Evolutionary conservation across 192 early-diverging fungal species (phyloP).

Genomic region (Podila verticillata): DNA sequence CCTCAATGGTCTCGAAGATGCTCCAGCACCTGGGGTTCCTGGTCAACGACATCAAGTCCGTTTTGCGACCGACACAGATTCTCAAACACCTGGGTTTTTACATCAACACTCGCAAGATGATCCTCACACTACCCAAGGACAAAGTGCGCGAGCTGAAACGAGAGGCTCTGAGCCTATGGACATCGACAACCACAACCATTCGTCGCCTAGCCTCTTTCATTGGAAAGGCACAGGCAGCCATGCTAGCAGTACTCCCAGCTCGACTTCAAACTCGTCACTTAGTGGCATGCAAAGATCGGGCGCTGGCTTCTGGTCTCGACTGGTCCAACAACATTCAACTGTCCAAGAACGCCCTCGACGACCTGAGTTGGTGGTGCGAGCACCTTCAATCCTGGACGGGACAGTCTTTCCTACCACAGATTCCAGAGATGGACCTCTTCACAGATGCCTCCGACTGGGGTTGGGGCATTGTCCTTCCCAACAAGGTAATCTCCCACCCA

Average conservation of each 20-base stretch:
- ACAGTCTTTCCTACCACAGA: conserved; percentile 9
- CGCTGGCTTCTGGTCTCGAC: background rate
- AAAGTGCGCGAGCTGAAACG: conserved; percentile 28
- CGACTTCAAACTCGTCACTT: conserved; percentile 29
- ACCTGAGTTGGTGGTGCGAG: conserved; percentile 25
- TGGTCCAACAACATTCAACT: conserved; percentile 16
- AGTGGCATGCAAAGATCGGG: conserved; percentile 28
- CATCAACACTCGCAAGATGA: conserved; percentile 25
- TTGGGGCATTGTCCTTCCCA: conserved; percentile 22
- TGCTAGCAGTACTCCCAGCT: conserved; percentile 39
- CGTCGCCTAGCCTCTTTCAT: conserved; percentile 32
- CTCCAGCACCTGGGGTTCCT: conserved; percentile 20
- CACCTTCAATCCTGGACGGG: conserved; percentile 37
- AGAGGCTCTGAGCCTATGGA: conserved; percentile 15
- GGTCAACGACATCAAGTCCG: conserved; percentile 25
- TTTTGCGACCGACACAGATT: conserved; percentile 11
- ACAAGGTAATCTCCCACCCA: background rate
- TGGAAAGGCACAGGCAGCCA: conserved; percentile 25
- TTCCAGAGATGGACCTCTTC: conserved; percentile 10
- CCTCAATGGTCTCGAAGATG: conserved; percentile 1
- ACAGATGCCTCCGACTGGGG: conserved; percentile 39
- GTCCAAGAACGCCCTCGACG: conserved; percentile 1
- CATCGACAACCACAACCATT: conserved; percentile 5
- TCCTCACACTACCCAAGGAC: conserved; percentile 22
- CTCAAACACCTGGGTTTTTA: conserved; percentile 29